Evolutionary conservation across 1,284 basidiomycete genomes (phyloP).

Genomic region (Ustilago trichophora): DNA sequence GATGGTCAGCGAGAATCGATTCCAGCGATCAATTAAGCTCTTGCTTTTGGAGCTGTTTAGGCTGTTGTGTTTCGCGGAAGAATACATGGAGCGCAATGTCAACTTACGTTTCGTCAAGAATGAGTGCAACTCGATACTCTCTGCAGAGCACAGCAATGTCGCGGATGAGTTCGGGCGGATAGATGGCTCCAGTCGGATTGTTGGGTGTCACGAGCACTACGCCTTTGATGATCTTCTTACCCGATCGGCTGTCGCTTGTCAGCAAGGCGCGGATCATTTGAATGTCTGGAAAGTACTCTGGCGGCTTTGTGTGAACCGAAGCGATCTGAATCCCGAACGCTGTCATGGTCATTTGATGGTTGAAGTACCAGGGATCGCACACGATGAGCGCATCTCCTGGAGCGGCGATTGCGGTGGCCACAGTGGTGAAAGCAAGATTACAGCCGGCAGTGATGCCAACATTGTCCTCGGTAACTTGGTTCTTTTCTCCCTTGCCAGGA

Average conservation of each 20-base stretch:
- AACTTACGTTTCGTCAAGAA: constrained; percentile 70
- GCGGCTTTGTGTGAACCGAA: constrained; percentile 72
- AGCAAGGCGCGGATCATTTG: constrained; percentile 70
- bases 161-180: constrained; percentile 73
- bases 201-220: constrained; percentile 70
- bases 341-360: constrained; percentile 73
- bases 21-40: too few species aligned
- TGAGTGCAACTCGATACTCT: constrained; percentile 74
- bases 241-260: constrained; percentile 68
- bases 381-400: constrained; percentile 80
- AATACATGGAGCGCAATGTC: too few species aligned
- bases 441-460: constrained; percentile 73
- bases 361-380: constrained; percentile 74
- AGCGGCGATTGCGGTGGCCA: constrained; percentile 75
- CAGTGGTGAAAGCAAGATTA: constrained; percentile 77
- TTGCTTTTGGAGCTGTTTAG: too few species aligned
- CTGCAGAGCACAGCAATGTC: constrained; percentile 75
- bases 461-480: constrained; percentile 58
- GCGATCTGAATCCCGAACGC: constrained; percentile 69
- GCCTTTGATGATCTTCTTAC: constrained; percentile 73
- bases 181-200: constrained; percentile 80
- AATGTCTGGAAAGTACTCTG: constrained; percentile 73
- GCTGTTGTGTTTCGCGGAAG: too few species aligned
- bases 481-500: constrained; percentile 66
- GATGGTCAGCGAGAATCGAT: background rate